Base-by-base conservation (phyloP, 345 rosid species). In the Alliaria petiolata region DNA sequence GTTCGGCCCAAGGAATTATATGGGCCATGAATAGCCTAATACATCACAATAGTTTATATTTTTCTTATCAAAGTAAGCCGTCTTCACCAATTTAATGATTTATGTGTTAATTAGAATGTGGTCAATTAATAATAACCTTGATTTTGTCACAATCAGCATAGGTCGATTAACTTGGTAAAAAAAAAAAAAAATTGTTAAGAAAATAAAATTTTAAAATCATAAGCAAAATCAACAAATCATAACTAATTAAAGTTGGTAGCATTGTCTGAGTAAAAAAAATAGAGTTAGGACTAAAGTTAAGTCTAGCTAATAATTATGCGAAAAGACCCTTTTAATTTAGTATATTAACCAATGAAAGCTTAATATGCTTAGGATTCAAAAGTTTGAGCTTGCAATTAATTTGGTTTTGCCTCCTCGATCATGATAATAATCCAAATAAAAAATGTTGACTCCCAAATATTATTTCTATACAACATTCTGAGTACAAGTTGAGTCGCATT, bases 401-500 rank as follows among this genome's bases (percentile, higher is more conserved):
- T 11, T 67, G 22, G 54, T 19, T 43, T 42, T 67, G 54, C 26
- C 25, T 31, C 62, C 43, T 42, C 1, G 53, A 31, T 56, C 44
- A 8, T 56, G 34, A 44, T 25, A 56, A 68, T 54, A 55, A 55
- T 31, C 44, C 64, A 55, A 31, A 12, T 13, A 40, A 33, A n/a
- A 53, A 40, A 30, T 12, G 30, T 52, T 54, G 63, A 13, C 16
- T 54, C 14, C 38, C 34, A 54, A 28, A 43, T 43, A 43, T 30
- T n/a, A n/a, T n/a, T n/a, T 54, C 7, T 53, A 30, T n/a, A 55
- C 62, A 56, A 20, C 36, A 69, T 46, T 46, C 5, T 14, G 51
- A 59, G 22, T 49, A 39, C 15, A 49, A 59, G 47, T 16, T 38
- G 61, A 60, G 36, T 10, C 53, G 33, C 77, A 65, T 65, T 47